These are phyloP conservation scores for Macrophomina phaseolina DNA, from an alignment of 2,329 filamentous ascomycete genomes.

Conservation along the genomic window DNA sequence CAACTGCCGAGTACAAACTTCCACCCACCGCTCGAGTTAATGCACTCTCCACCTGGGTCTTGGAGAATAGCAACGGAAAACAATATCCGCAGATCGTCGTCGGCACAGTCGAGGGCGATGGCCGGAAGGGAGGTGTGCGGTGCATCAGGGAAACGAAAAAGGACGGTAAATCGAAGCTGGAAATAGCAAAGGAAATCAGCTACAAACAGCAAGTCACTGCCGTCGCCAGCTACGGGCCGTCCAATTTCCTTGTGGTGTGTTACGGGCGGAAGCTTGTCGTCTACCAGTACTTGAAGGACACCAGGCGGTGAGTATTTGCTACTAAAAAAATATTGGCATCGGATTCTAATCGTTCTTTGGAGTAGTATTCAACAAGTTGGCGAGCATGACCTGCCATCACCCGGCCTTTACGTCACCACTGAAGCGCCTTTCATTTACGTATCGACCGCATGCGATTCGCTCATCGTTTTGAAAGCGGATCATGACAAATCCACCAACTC, in stretches of 20 bases:
- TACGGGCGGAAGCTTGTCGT: constrained; percentile 38
- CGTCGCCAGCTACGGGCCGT: constrained; percentile 36
- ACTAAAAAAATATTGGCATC: background rate
- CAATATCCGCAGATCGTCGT: constrained; percentile 69
- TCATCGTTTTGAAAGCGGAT: constrained; percentile 53
- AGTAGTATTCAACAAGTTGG: constrained; percentile 28
- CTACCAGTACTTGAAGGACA: constrained; percentile 36
- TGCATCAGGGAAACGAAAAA: constrained; percentile 36
- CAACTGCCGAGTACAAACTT: constrained; percentile 60
- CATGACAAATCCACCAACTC: background rate
- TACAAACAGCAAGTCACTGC: constrained; percentile 41
- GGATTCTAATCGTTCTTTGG: background rate
- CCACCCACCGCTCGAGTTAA: constrained; percentile 64
- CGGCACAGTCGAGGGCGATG: constrained; percentile 46
- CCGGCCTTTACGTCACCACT: constrained; percentile 57
- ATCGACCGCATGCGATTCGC: constrained; percentile 60
- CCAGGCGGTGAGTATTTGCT: constrained; percentile 25
- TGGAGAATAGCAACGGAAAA: constrained; percentile 59
- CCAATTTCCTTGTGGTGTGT: constrained; percentile 34
- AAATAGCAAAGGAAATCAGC: constrained; percentile 54
- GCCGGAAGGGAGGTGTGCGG: constrained; percentile 56
- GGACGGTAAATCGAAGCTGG: constrained; percentile 29
- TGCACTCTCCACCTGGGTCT: constrained; percentile 68
- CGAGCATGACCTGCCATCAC: constrained; percentile 52
- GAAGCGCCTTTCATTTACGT: constrained; percentile 57